Base-by-base conservation (phyloP, 2,329 filamentous ascomycete species). In the Stromatinia cepivora region DNA sequence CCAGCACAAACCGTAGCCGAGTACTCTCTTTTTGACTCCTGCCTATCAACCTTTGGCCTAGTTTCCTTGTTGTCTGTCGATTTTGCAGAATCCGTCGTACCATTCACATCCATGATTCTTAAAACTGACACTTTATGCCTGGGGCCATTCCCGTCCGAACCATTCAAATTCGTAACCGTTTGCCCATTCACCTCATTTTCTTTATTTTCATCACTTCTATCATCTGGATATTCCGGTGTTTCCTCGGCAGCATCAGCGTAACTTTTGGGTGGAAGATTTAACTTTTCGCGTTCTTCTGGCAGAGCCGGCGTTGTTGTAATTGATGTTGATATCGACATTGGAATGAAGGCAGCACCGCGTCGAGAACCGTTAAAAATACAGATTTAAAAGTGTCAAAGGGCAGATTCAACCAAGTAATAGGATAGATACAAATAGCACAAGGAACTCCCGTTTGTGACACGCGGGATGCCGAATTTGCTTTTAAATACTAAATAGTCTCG, bases 251-350 rank as follows among this genome's bases (percentile, higher is more conserved):
- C 80, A 72, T 79, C 78, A 58, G 78, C 79, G 69, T 81, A 81
- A 36, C 79, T 80, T 71, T 81, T 82, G 20, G 72, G 81, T 52
- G 77, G 75, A 11, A 80, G 75, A 54, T 78, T 68, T 39, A 77
- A 70, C 67, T 77, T 74, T 70, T 77, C 71, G 69, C 77, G 78
- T 53, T 77, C 78, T 64, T 76, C 72, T 17, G 78, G 75, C 17
- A 73, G 52, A 36, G 79, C 75, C 39, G 79, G 77, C 71, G 80
- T 78, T 9, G 76, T 53, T 9, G 76, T 53, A 66, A 73, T 75
- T 50, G 17, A 39, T 28, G 39, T 64, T 68, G 46, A 48, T 25
- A 36, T 39, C 59, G 66, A 28, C 66, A 68, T 68, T 48, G 66
- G 17, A 56, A 42, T 11, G 25, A 31, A 39, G 3, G 28, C n/a